Conservation (phyloP, 306 rosid genomes). For the Macrotyloma uniflorum region DNA sequence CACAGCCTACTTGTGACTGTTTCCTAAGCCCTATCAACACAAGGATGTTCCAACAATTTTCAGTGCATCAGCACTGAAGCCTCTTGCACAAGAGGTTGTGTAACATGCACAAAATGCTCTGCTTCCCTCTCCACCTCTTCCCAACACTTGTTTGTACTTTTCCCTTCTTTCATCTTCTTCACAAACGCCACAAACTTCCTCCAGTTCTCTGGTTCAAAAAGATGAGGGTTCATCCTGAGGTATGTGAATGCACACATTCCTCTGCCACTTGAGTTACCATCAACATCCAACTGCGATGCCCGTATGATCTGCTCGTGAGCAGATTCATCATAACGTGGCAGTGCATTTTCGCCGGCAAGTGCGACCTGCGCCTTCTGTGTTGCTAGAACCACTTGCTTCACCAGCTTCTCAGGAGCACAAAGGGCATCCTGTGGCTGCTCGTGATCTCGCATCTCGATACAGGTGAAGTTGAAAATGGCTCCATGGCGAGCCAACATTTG, state of each 20-base stretch:
- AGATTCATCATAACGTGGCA: slow-evolving; percentile 67
- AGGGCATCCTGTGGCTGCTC: slow-evolving; percentile 94
- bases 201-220: slow-evolving; percentile 86
- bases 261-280: slow-evolving; percentile 44
- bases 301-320: slow-evolving; percentile 78
- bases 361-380: slow-evolving; percentile 69
- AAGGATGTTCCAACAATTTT: slow-evolving; percentile 14
- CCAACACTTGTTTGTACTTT: slow-evolving; percentile 60
- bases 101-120: slow-evolving; percentile 77
- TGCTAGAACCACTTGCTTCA: slow-evolving; percentile 82
- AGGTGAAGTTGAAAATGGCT: slow-evolving; percentile 91
- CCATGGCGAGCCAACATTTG: slow-evolving; percentile 93
- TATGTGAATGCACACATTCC: slow-evolving; percentile 94
- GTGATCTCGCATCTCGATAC: slow-evolving; percentile 90
- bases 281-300: slow-evolving; percentile 61
- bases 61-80: slow-evolving; percentile 75
- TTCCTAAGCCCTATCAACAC: slow-evolving; percentile 6
- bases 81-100: slow-evolving; percentile 77
- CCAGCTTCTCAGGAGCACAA: slow-evolving; percentile 89
- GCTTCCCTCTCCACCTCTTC: slow-evolving; percentile 95
- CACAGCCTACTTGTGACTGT: slow-evolving; percentile 33
- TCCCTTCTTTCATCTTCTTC: slow-evolving; percentile 94
- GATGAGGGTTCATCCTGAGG: slow-evolving; percentile 80
- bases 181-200: slow-evolving; percentile 83
- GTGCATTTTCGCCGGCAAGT: slow-evolving; percentile 91